Evolutionary conservation across 768 basidiomycete species (phyloP), one percentile per base, ranked within the genome.

Genomic region (Tephrocybe sp.): DNA sequence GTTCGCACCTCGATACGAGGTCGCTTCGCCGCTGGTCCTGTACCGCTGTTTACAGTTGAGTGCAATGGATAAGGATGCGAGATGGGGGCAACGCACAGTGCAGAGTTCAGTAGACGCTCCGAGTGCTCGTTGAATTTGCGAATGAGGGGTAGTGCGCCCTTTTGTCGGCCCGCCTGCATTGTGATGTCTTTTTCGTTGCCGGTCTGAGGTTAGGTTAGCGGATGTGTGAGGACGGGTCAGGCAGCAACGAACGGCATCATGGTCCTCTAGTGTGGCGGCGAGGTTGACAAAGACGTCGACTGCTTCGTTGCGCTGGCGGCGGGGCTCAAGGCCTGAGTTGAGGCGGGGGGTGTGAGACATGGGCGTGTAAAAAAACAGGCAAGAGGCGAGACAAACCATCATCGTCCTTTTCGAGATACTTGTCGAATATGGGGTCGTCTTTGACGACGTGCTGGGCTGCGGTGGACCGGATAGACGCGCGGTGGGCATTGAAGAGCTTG

Each of bases 41-140:
- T 83, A 9, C 85, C 85, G 60, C 80, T 83, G 54, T 44, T 49
- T 3, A 28, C 21, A 23, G 50, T 53, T 41, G 48, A 25, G 38
- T 18, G 42, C n/a, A 18, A 15, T 25, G 21, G 20, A 25, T 24
- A 8, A 18, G 50, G n/a, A 49, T 54, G 15, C 17, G 20, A 23
- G 10, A 36, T 17, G 23, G 48, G 30, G 7, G 32, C 40, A 15
- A 58, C 67, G 59, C 62, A 89, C 90, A 92, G 61, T 4, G 89
- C 86, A 37, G 90, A 85, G 51, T 88, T 86, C 12, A 98, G 72
- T 9, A 98, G 73, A 58, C 93, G 73, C 59, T 96, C 93, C 0
- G 93, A 97, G 67, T 99, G 97, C 62, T 98, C 93, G 62, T 98
- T 99, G 71, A 99, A 98, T 65, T 95, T 90, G 43, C 96, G 80